A percentile compares a stretch with the other conserved stretches of the same genome.
Conservation (phyloP, 148 eudicot species). For the Linanthus parryae region DNA sequence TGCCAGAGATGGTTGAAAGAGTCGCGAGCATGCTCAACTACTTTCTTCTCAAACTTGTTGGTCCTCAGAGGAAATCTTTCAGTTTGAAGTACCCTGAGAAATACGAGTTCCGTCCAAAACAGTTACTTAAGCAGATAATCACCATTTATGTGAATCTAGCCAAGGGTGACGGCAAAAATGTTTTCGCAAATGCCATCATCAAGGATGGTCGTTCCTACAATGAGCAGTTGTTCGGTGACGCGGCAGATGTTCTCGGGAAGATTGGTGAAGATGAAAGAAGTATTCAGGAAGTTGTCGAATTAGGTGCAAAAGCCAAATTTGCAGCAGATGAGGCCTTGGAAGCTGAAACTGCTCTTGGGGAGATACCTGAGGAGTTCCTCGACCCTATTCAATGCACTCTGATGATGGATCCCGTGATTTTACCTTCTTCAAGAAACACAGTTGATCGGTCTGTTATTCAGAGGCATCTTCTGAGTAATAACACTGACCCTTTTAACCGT, state of each 20-base stretch:
- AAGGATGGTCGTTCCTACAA: slow-evolving; percentile 96
- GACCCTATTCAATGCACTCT: slow-evolving; percentile 96
- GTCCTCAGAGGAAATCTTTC: neutral
- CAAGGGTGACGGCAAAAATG: slow-evolving; percentile 71
- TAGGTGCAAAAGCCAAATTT: slow-evolving; percentile 72
- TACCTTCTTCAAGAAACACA: slow-evolving; percentile 85
- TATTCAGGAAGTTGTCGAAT: slow-evolving; percentile 68
- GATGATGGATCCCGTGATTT: slow-evolving; percentile 97
- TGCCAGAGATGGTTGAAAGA: neutral
- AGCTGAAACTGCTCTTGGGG: slow-evolving; percentile 90
- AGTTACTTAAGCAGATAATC: neutral
- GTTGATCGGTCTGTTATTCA: slow-evolving; percentile 88
- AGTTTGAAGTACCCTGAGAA: neutral
- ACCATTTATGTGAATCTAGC: slow-evolving; percentile 87
- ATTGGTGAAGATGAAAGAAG: slow-evolving; percentile 81
- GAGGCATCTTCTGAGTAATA: slow-evolving; percentile 94
- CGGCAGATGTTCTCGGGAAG: slow-evolving; percentile 66
- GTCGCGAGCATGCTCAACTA: neutral
- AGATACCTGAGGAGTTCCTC: slow-evolving; percentile 96
- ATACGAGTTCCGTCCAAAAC: neutral
- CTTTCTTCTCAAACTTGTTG: neutral
- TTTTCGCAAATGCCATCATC: slow-evolving; percentile 81
- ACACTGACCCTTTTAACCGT: slow-evolving; percentile 90
- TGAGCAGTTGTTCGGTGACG: slow-evolving; percentile 88
- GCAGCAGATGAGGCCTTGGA: slow-evolving; percentile 97